These are phyloP conservation scores for Verbena officinalis DNA, from an alignment of 257 asterid genomes.

Conservation along the genomic window DNA sequence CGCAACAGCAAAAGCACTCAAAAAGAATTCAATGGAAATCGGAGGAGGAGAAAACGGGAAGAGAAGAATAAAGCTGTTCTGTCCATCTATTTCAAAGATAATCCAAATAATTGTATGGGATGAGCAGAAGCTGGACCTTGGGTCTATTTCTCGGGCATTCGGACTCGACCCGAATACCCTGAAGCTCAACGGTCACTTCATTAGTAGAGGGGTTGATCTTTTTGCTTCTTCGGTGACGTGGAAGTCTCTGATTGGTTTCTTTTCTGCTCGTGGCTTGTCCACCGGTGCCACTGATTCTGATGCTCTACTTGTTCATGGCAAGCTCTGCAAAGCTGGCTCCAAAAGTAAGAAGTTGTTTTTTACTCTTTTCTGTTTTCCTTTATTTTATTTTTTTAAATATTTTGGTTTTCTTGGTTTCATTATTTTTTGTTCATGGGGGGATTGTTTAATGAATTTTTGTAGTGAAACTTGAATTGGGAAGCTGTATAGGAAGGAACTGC, in stretches of 20 bases:
- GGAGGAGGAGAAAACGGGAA: slow-evolving; percentile 33
- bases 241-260: slow-evolving; percentile 79
- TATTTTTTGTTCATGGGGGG: neutral
- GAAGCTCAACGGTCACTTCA: slow-evolving; percentile 86
- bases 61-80: slow-evolving; percentile 50
- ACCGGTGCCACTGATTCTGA: slow-evolving; percentile 62
- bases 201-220: slow-evolving; percentile 74
- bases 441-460: neutral
- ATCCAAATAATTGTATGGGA: slow-evolving; percentile 52
- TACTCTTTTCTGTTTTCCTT: neutral
- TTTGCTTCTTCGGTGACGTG: slow-evolving; percentile 88
- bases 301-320: slow-evolving; percentile 66
- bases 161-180: slow-evolving; percentile 70
- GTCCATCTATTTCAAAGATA: slow-evolving; percentile 53
- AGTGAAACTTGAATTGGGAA: neutral
- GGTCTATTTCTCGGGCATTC: slow-evolving; percentile 68
- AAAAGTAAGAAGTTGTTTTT: slow-evolving; percentile 51
- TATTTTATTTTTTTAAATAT: neutral
- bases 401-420: neutral
- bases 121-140: slow-evolving; percentile 72
- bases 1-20: neutral
- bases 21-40: slow-evolving; percentile 31
- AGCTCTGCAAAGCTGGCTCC: slow-evolving; percentile 59
- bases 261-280: slow-evolving; percentile 68
- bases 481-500: neutral